Percentiles rank a stretch among this genome's conserved stretches.
Evolutionary conservation across 768 basidiomycete species (phyloP).

Genomic region (Rossbeevera mucosa): DNA sequence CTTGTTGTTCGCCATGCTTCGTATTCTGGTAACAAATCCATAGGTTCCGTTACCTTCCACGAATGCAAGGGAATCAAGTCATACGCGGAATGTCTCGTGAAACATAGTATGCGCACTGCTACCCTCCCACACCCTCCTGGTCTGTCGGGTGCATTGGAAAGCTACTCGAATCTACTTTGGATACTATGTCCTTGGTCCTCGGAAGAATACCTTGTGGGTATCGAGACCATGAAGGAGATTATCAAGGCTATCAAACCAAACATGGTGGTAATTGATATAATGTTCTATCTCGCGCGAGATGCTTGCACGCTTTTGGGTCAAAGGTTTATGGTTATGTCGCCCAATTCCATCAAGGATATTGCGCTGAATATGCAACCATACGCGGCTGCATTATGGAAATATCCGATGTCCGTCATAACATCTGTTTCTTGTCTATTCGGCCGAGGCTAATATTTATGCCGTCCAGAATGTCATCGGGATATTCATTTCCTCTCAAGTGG

Average conservation of each 20-base stretch:
- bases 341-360: constrained; percentile 1
- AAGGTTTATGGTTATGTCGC: constrained; percentile 4
- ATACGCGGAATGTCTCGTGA: background rate
- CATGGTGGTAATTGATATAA: background rate
- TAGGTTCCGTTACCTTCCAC: constrained; percentile 4
- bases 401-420: constrained; percentile 1
- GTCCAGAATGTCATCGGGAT: constrained; percentile 8
- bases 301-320: constrained; percentile 8
- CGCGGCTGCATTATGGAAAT: constrained; percentile 6
- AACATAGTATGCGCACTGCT: background rate
- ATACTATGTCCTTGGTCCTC: background rate
- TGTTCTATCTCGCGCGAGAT: constrained; percentile 3
- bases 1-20: background rate
- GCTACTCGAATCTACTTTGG: background rate
- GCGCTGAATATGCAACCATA: background rate
- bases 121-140: background rate
- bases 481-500: constrained; percentile 14
- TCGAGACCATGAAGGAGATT: constrained; percentile 2
- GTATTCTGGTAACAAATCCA: background rate
- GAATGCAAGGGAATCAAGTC: constrained; percentile 3
- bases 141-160: constrained; percentile 1
- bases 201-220: constrained; percentile 6
- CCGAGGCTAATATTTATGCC: background rate
- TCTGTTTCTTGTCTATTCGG: background rate
- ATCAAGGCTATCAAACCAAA: constrained; percentile 2